Evolutionary conservation across 108 stramenopile species (phyloP).

Genomic region (Nitzschia inconspicua): DNA sequence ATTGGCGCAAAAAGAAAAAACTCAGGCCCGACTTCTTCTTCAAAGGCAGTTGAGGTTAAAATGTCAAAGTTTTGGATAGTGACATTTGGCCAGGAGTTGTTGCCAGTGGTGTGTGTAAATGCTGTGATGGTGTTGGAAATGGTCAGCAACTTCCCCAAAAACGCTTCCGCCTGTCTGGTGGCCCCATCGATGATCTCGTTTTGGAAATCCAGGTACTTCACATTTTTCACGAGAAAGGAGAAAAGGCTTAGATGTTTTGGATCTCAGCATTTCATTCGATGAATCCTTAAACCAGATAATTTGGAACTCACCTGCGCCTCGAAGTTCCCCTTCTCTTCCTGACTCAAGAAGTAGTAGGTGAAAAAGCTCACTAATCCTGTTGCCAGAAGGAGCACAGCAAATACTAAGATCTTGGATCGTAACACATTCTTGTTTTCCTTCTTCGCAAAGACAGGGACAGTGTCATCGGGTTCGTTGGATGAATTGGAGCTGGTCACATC

Average conservation of each 20-base stretch:
- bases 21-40: conserved; percentile 29
- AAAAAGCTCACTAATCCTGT: conserved; percentile 22
- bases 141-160: conserved; percentile 17
- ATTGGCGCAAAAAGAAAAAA: conserved; percentile 43
- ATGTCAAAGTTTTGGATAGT: conserved; percentile 49
- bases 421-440: background rate
- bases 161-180: conserved; percentile 1
- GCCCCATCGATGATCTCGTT: conserved; percentile 6
- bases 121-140: conserved; percentile 45
- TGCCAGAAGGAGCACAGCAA: conserved; percentile 15
- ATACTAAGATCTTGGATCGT: conserved; percentile 2
- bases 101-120: conserved; percentile 2
- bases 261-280: background rate
- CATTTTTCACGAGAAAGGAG: conserved; percentile 22
- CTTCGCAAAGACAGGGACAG: background rate
- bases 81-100: conserved; percentile 51
- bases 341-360: conserved; percentile 13
- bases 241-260: background rate
- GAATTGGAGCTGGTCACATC: too few relatives aligned
- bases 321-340: conserved; percentile 32
- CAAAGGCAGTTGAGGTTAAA: conserved; percentile 20
- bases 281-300: conserved; percentile 18
- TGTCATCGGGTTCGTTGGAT: too few relatives aligned
- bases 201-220: conserved; percentile 21
- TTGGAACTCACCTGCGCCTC: conserved; percentile 12